Evolutionary conservation across 352 stramenopile genomes (phyloP).

Genomic region (Phytophthora lateralis): DNA sequence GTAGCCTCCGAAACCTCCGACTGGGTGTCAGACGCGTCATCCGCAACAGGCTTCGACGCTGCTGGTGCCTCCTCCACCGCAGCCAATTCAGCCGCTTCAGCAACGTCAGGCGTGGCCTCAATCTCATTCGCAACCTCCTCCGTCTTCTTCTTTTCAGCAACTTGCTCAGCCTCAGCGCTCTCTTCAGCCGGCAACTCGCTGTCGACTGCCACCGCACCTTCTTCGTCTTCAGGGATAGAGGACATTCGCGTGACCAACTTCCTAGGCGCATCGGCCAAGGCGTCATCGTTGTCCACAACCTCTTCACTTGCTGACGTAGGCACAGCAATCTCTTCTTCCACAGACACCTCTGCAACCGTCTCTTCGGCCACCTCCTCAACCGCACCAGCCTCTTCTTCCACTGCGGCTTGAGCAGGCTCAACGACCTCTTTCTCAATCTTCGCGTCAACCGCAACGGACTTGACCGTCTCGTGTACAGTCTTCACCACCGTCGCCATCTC

Average conservation of each 20-base stretch:
- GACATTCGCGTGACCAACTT: slow-evolving; percentile 14
- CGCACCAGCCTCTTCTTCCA: slow-evolving; percentile 1
- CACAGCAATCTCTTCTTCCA: background rate
- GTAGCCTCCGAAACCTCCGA: slow-evolving; percentile 26
- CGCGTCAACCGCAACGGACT: slow-evolving; percentile 2
- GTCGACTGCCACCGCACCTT: background rate
- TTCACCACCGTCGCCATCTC: background rate
- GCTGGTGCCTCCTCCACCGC: background rate
- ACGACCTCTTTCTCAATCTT: slow-evolving; percentile 1
- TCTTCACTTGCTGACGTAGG: background rate
- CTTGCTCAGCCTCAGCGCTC: background rate
- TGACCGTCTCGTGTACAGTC: slow-evolving; percentile 15
- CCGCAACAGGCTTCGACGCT: slow-evolving; percentile 10
- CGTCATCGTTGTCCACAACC: slow-evolving; percentile 1
- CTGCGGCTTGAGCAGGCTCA: background rate
- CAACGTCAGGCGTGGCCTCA: background rate
- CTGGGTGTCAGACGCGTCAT: slow-evolving; percentile 26
- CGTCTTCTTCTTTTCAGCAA: background rate
- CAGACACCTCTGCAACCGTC: background rate
- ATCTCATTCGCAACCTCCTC: background rate
- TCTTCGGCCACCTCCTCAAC: slow-evolving; percentile 1
- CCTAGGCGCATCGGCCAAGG: slow-evolving; percentile 9
- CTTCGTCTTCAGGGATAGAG: slow-evolving; percentile 17
- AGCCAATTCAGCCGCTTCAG: slow-evolving; percentile 1
- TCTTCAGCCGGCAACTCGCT: background rate